Conservation (phyloP, 257 asterid genomes). For the Plectranthus barbatus region DNA sequence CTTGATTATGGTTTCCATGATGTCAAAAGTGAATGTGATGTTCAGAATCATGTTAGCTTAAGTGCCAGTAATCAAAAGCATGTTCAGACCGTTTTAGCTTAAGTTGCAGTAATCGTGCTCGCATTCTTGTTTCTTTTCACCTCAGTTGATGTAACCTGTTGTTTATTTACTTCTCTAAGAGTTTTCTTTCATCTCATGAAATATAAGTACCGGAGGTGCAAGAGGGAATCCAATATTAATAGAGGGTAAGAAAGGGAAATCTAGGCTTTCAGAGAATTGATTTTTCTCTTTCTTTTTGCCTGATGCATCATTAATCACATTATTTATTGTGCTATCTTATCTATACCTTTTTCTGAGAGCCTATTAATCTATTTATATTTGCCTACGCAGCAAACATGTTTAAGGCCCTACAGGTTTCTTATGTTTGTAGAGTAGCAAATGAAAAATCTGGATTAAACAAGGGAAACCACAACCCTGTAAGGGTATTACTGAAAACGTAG, state of each 20-base stretch:
- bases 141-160: neutral
- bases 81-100: neutral
- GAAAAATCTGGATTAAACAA: constrained; percentile 3
- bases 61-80: too few relatives aligned
- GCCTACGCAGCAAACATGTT: neutral
- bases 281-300: neutral
- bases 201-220: neutral
- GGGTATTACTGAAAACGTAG: neutral
- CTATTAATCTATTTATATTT: neutral
- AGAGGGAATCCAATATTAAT: neutral
- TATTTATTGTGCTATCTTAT: neutral
- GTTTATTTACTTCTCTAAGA: neutral
- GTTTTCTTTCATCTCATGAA: neutral
- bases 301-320: neutral
- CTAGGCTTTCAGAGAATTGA: neutral
- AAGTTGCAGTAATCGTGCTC: neutral
- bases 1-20: neutral
- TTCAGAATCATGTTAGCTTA: too few relatives aligned
- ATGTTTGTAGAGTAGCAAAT: neutral
- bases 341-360: too few relatives aligned
- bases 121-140: constrained; percentile 1
- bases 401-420: neutral
- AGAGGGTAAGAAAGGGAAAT: neutral
- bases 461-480: neutral
- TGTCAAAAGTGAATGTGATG: neutral